Percentiles rank a stretch among this genome's conserved stretches.
phyloP scores from a whole-genome alignment of 2,329 filamentous ascomycete species.

The Fonsecaea multimorphosa region DNA sequence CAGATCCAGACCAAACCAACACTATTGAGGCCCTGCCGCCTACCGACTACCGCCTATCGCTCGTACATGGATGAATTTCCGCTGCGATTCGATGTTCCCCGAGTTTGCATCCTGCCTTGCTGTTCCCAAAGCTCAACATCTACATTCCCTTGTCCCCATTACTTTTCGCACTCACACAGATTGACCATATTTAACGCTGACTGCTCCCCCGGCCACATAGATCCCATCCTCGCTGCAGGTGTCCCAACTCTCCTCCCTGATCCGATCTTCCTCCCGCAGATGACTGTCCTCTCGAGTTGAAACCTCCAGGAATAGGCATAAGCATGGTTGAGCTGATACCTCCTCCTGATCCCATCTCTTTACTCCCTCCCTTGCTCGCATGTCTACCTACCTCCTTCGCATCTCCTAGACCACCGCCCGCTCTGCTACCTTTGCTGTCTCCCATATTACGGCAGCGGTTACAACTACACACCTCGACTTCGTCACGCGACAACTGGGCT shows the following conservation, averaged over 20 bases:
- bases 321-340: constrained; percentile 61
- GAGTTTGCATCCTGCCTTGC: neutral
- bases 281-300: constrained; percentile 5
- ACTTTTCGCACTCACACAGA: neutral
- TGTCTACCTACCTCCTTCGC: constrained; percentile 67
- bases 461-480: constrained; percentile 59
- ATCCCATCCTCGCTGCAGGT: neutral
- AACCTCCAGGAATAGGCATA: neutral
- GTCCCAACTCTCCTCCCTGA: neutral
- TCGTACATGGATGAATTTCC: neutral
- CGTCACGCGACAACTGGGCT: constrained; percentile 61
- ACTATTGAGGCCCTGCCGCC: neutral
- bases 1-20: constrained; percentile 5
- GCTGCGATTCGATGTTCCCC: constrained; percentile 7
- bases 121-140: neutral
- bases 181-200: constrained; percentile 8
- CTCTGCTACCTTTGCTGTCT: constrained; percentile 65
- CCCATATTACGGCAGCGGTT: constrained; percentile 69
- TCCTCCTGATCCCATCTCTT: constrained; percentile 60
- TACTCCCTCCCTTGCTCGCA: constrained; percentile 68
- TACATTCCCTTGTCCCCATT: neutral
- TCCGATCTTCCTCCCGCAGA: neutral
- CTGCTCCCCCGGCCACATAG: neutral
- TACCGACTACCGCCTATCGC: neutral
- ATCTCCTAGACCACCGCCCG: constrained; percentile 65